Conservation (phyloP, 495 filamentous ascomycete genomes). For the Polyplosphaeria fusca region DNA sequence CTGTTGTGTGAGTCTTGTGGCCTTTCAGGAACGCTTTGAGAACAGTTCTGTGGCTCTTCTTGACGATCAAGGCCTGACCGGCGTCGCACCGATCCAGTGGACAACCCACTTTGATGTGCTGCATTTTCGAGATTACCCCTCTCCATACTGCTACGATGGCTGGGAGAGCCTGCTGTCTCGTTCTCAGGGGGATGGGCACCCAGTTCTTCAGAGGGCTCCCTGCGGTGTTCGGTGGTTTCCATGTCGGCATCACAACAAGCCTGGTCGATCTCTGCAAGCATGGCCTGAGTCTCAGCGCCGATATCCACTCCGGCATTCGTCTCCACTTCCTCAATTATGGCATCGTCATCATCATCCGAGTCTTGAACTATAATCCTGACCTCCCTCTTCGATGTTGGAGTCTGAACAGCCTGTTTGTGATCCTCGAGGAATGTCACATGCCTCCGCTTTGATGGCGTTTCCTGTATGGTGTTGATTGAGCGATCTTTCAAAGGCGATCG, state of each 20-base stretch:
- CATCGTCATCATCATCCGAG: slow-evolving; percentile 23
- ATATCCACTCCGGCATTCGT: background rate
- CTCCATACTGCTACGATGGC: too few relatives aligned
- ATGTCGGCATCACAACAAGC: slow-evolving; percentile 20
- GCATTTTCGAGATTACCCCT: too few relatives aligned
- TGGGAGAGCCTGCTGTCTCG: background rate
- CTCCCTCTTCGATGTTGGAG: background rate
- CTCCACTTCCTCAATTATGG: background rate
- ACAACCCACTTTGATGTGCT: too few relatives aligned
- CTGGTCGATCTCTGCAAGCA: slow-evolving; percentile 21
- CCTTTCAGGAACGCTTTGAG: background rate
- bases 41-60: too few relatives aligned
- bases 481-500: slow-evolving; percentile 37
- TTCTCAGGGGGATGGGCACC: too few relatives aligned
- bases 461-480: slow-evolving; percentile 25
- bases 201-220: slow-evolving; percentile 16
- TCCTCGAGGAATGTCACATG: slow-evolving; percentile 16
- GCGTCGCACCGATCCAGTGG: too few relatives aligned
- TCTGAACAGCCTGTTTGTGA: background rate
- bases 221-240: background rate
- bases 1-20: background rate
- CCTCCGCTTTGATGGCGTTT: slow-evolving; percentile 21
- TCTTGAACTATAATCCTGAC: slow-evolving; percentile 14
- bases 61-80: too few relatives aligned
- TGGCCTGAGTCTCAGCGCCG: slow-evolving; percentile 15